A percentile compares a stretch with the other conserved stretches of the same genome.
phyloP scores from a whole-genome alignment of 805 yeast species.

The Priceomyces carsonii region DNA sequence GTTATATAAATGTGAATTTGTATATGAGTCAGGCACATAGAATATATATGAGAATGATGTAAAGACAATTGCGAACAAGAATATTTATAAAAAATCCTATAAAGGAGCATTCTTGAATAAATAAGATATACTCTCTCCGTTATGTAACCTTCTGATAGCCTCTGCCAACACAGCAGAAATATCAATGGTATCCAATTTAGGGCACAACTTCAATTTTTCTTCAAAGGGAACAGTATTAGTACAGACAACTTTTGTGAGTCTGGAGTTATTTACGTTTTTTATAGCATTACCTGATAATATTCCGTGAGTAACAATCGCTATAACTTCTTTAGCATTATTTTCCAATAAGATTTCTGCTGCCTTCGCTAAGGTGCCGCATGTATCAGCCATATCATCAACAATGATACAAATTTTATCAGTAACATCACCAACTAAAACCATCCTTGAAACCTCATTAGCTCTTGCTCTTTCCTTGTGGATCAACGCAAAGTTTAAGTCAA shows the following conservation, averaged over 20 bases:
- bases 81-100: too few species aligned
- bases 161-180: constrained; percentile 88
- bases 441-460: constrained; percentile 91
- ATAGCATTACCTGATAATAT: constrained; percentile 85
- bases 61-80: too few species aligned
- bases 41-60: too few species aligned
- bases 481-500: constrained; percentile 91
- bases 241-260: constrained; percentile 75
- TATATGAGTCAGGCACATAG: too few species aligned
- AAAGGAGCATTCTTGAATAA: constrained; percentile 66
- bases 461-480: constrained; percentile 95
- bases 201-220: constrained; percentile 56
- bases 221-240: constrained; percentile 91
- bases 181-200: constrained; percentile 78
- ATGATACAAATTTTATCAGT: constrained; percentile 76
- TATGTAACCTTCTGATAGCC: constrained; percentile 90
- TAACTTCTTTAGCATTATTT: constrained; percentile 80
- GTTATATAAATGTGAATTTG: too few species aligned
- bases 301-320: constrained; percentile 96
- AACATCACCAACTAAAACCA: constrained; percentile 97
- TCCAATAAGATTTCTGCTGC: constrained; percentile 86
- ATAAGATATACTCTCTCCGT: constrained; percentile 93
- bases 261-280: constrained; percentile 65
- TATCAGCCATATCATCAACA: constrained; percentile 98
- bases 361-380: constrained; percentile 94